Base-by-base conservation (phyloP, 163 green algal genomes). In the Scenedesmus sp. region DNA sequence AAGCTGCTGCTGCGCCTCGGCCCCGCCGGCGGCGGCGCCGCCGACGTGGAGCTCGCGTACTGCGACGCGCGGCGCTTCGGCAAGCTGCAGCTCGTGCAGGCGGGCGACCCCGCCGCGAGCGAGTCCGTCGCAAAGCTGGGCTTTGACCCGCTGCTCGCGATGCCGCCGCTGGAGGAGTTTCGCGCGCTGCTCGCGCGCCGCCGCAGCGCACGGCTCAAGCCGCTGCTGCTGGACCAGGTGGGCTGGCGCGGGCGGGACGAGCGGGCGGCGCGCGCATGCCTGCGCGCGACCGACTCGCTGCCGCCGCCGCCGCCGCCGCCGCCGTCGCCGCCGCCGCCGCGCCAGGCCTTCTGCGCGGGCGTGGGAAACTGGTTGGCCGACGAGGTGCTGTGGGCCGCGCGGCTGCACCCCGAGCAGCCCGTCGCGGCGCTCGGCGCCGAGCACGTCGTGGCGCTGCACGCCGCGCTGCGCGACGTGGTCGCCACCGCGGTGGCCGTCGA, bases 361-460 rank as follows among this genome's bases (percentile, higher is more conserved):
- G 80, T 96, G 11, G 92, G 92, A 63, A 96, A 96, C 81, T 95
- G 92, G 92, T 87, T 97, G 28, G 91, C 89, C 2, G 92, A 97
- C 73, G 92, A 97, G 80, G 87, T 94, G 70, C 83, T 94, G 62
- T 93, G 88, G 48, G 81, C 88, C 28, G 75, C 87, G 0, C 64
- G 84, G 17, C 71, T 94, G 13, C 89, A 96, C 77, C 91, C 91
- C 1, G 90, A 93, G 82, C 75, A 91, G 71, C 82, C 78, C 6
- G 60, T 80, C 26, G 45, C 58, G 5, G 74, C 63, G 18, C 60
- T 96, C 71, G 45, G 63, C 39, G 57, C 91, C 13, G 26, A 66
- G 18, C 50, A 83, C 15, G 66, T 78, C 10, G 36, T 13, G 11
- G 70, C 63, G 36, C 45, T 86, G 65, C 66, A 74, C 28, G 17